phyloP scores from a whole-genome alignment of 305 asterid genomes.

The Euphrasia arctica region DNA sequence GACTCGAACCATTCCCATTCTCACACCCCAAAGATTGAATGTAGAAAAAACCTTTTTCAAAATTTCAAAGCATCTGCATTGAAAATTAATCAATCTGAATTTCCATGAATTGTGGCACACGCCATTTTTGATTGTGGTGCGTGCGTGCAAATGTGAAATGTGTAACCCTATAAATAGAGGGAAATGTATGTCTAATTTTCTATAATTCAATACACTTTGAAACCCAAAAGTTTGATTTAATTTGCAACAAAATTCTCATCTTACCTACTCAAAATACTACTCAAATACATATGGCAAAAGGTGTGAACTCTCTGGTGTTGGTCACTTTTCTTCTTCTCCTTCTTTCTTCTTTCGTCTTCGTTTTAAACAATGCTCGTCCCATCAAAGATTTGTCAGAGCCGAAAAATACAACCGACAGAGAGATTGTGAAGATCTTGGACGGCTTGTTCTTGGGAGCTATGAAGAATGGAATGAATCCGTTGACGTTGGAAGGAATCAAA shows the following conservation, averaged over 20 bases:
- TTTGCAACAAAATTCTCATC: too few species aligned
- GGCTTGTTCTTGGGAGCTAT: conserved; percentile 30
- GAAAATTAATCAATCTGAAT: conserved; percentile 18
- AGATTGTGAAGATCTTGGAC: conserved; percentile 24
- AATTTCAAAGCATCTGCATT: too few species aligned
- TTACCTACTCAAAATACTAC: too few species aligned
- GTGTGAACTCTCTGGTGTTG: conserved; percentile 8
- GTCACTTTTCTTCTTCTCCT: conserved; percentile 10
- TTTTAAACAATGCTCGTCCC: conserved; percentile 37
- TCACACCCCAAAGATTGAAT: too few species aligned
- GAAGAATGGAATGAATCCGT: conserved; percentile 26
- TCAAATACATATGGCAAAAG: conserved; percentile 25
- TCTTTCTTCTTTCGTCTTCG: conserved; percentile 5
- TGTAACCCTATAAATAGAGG: conserved; percentile 26
- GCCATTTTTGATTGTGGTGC: conserved; percentile 19
- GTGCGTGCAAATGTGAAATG: neutral
- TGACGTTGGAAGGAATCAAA: conserved; percentile 30
- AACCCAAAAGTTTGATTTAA: neutral
- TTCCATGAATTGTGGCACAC: neutral
- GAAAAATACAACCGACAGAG: conserved; percentile 8
- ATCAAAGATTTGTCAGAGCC: neutral
- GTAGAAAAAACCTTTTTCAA: too few species aligned
- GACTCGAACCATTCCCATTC: too few species aligned
- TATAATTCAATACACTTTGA: neutral
- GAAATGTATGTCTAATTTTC: neutral